A percentile compares a stretch with the other conserved stretches of the same genome.
Evolutionary conservation across 352 stramenopile species (phyloP).

Genomic region (Globisporangium nunn): DNA sequence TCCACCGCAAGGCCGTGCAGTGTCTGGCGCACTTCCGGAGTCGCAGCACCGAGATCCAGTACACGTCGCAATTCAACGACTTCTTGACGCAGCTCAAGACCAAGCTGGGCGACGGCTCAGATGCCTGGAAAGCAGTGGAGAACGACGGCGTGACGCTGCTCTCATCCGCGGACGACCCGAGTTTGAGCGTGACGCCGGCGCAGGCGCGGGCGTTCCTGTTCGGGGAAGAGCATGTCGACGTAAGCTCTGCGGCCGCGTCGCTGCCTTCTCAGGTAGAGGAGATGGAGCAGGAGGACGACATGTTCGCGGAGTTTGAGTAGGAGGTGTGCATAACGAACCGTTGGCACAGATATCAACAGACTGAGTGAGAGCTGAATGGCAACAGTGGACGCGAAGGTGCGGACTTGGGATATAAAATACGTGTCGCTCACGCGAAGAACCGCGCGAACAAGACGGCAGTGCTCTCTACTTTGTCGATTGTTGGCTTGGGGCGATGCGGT

Average conservation of each 20-base stretch:
- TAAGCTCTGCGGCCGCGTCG: conserved; percentile 31
- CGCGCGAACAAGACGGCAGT: not conserved
- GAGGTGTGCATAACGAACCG: not conserved
- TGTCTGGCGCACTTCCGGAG: conserved; percentile 66
- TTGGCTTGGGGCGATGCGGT: no score
- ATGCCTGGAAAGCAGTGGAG: conserved; percentile 45
- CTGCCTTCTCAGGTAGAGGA: conserved; percentile 55
- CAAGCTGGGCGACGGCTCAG: conserved; percentile 31
- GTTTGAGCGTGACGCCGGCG: conserved; percentile 29
- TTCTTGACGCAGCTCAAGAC: conserved; percentile 56
- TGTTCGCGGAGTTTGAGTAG: conserved; percentile 82
- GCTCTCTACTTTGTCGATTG: not conserved
- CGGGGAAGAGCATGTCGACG: conserved; percentile 46
- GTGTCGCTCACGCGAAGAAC: not conserved
- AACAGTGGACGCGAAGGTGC: not conserved
- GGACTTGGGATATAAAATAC: conserved; percentile 5
- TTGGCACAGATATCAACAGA: not conserved
- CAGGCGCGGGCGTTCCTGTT: conserved; percentile 56
- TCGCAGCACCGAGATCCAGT: conserved; percentile 64
- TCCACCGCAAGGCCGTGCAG: conserved; percentile 62
- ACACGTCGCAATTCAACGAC: conserved; percentile 66
- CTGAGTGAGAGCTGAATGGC: not conserved
- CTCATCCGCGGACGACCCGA: conserved; percentile 50
- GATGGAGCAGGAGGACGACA: conserved; percentile 66
- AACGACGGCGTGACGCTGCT: conserved; percentile 54